Evolutionary conservation across 768 basidiomycete species (phyloP), one percentile per base, ranked within the genome.

Genomic region (Nidularia pulvinata): DNA sequence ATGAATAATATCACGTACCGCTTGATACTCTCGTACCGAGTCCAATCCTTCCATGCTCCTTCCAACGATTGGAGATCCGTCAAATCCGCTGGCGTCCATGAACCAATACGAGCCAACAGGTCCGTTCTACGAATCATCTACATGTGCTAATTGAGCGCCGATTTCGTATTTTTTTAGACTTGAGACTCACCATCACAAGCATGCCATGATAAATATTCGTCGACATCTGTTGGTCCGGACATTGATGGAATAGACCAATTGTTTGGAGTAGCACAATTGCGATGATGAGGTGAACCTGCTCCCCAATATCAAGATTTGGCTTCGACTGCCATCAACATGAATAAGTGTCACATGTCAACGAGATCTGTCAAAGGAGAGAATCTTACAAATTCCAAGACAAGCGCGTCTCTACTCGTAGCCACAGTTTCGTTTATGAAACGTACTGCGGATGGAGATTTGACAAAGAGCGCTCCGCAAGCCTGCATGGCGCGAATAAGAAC

Each of bases 391-490:
- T 84, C 84, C 47, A 72, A 69, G 59, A 80, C 69, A 57, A 84
- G 71, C 55, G 74, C 67, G 59, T 82, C 82, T 52, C 77, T 74
- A 49, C 71, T 73, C 35, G 63, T 72, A 22, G 63, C 69, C 57
- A 81, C 66, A 22, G 71, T 76, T 46, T 68, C 72, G 42, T 70
- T 73, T 58, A 83, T 81, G 66, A 82, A 86, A 42, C 68, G 68
- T 51, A 68, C 58, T 2, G 83, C 81, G 33, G 65, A 69, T n/a
- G 68, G 68, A 9, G 75, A 82, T 62, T 75, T 80, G 47, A 77
- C 78, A 63, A 80, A 84, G 49, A 83, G 69, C 25, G 80, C 88
- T 54, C 82, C 88, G 65, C 79, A 85, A 19, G 79, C 83, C 64
- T 80, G 79, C 83, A 83, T 84, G 22, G 78, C 76, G 16, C 70